phyloP scores from a whole-genome alignment of 441 rosid species.

The Gossypium schwendimanii region DNA sequence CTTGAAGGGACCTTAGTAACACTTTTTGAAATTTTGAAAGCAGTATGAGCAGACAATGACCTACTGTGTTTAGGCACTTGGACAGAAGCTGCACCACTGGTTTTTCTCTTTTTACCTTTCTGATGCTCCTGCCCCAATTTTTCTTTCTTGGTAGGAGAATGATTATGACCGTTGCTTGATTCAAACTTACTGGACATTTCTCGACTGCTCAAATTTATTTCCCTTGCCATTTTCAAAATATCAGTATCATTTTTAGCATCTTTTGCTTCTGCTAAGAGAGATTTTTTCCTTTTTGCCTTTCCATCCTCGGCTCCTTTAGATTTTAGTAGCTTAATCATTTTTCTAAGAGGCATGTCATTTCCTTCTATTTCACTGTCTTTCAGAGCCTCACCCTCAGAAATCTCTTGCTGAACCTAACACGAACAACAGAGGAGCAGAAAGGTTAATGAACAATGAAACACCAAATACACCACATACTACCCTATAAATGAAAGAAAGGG shows the following conservation, averaged over 20 bases:
- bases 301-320: constrained; percentile 57
- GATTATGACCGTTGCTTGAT: constrained; percentile 76
- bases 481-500: not conserved
- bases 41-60: constrained; percentile 55
- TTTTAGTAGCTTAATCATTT: constrained; percentile 66
- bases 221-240: constrained; percentile 82
- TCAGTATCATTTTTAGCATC: constrained; percentile 67
- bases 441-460: constrained; percentile 19
- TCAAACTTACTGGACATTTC: constrained; percentile 53
- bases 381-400: constrained; percentile 39
- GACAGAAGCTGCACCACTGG: constrained; percentile 39
- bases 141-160: constrained; percentile 33
- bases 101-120: constrained; percentile 52
- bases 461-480: constrained; percentile 8
- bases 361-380: constrained; percentile 65
- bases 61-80: constrained; percentile 69
- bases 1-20: constrained; percentile 26
- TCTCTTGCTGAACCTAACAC: constrained; percentile 48
- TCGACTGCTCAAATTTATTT: constrained; percentile 68
- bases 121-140: constrained; percentile 38
- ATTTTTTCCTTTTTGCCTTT: constrained; percentile 47
- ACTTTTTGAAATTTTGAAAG: constrained; percentile 45
- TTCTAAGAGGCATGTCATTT: constrained; percentile 73
- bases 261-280: constrained; percentile 37
- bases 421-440: constrained; percentile 13